Evolutionary conservation across 208 protist genomes (phyloP), one percentile per base, ranked within the genome.

Genomic region (Trypanosoma avium): DNA sequence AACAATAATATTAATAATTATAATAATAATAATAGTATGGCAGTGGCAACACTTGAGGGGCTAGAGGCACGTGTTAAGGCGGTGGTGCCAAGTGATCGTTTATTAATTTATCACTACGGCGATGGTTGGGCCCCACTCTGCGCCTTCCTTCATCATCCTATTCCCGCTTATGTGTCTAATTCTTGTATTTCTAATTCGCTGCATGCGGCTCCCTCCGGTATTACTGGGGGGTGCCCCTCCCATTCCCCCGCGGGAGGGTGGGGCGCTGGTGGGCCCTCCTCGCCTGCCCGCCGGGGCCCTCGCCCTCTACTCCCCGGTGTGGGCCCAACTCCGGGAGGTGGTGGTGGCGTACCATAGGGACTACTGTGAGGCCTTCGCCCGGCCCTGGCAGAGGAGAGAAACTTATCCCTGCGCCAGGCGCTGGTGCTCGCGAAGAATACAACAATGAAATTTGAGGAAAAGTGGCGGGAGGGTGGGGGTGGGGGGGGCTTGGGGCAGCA

Each of bases 111-210:
- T 67, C 81, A 78, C 29, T 63, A 84, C 26, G 64, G 64, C 26
- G 82, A 91, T 7, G 89, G 89, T n/a, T 95, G 89, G 89, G 73
- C 73, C 53, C 83, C 85, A 13, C 64, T 95, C 27, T 95, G 85
- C 60, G 30, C 30, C 6, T 95, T 95, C 63, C 75, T 95, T 2
- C 59, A 61, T 24, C 62, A 71, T 48, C 79, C 75, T 7, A 52
- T 85, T 6, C 84, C 83, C 19, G 32, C 38, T 26, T 53, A 35
- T 22, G 15, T 62, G 55, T 22, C 22, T 33, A 45, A 42, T 4
- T 21, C 1, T 30, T 0, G 47, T 61, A 32, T 60, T 42, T 42
- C 60, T 26, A 33, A 53, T 10, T 19, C 40, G 12, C n/a, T n/a
- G n/a, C n/a, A n/a, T n/a, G n/a, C n/a, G n/a, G n/a, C n/a, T n/a